These are phyloP conservation scores for Typha latifolia DNA, from an alignment of 176 grass and related monocot species.

Conservation along the genomic window DNA sequence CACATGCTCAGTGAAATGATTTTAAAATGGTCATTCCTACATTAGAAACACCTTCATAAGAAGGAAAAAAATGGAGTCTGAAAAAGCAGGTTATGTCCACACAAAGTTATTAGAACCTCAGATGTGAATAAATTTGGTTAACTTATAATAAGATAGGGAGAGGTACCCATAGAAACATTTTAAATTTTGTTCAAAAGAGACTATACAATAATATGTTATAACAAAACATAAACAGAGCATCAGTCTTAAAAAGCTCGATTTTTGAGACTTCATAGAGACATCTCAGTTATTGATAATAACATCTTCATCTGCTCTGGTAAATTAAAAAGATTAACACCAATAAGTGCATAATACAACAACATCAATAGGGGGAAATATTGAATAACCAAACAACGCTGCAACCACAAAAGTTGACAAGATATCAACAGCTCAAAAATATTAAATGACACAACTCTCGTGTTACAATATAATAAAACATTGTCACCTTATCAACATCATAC, in stretches of 20 bases:
- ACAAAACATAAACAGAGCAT: too few species aligned
- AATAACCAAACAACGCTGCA: too few species aligned
- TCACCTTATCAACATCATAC: too few species aligned
- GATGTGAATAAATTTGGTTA: too few species aligned
- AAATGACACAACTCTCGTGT: too few species aligned
- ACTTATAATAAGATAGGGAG: background rate
- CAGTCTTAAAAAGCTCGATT: slow-evolving; percentile 14
- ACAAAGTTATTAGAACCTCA: background rate
- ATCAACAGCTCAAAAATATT: too few species aligned
- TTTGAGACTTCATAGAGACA: background rate
- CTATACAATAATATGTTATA: background rate
- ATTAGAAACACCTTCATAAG: background rate
- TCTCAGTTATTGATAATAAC: background rate
- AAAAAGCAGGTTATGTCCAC: background rate
- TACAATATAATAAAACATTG: too few species aligned
- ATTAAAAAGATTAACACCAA: too few species aligned
- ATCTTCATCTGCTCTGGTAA: too few species aligned
- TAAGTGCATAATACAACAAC: too few species aligned
- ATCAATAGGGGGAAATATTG: too few species aligned
- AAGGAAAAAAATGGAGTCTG: background rate
- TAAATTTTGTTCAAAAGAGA: background rate
- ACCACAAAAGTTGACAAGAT: too few species aligned
- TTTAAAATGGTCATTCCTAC: background rate
- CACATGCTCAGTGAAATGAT: background rate
- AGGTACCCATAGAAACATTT: background rate